These are phyloP conservation scores for Circinella minor DNA, from an alignment of 371 early-diverging fungal species.

Conservation along the genomic window DNA sequence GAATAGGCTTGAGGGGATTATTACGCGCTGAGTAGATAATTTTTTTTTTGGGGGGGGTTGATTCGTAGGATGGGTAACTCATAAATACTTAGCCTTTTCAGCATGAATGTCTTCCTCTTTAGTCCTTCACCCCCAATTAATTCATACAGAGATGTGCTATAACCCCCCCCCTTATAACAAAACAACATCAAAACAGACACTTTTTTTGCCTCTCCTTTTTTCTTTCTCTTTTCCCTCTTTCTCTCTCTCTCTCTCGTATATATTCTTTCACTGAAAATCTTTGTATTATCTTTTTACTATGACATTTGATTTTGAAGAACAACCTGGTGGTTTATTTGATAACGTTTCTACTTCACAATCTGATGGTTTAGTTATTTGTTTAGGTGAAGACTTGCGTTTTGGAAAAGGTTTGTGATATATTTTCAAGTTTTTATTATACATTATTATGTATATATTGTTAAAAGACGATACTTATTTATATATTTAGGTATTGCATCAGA, in stretches of 20 bases:
- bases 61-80: too few species aligned
- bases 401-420: conserved; percentile 29
- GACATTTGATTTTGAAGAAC: conserved; percentile 51
- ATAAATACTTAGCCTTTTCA: too few species aligned
- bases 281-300: conserved; percentile 11
- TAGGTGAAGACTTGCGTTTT: conserved; percentile 36
- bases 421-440: too few species aligned
- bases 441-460: too few species aligned
- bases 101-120: too few species aligned
- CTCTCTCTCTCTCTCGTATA: conserved; percentile 2
- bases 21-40: too few species aligned
- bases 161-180: not conserved
- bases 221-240: conserved; percentile 2
- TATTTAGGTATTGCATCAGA: conserved; percentile 20
- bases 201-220: conserved; percentile 13
- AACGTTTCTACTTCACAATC: conserved; percentile 9
- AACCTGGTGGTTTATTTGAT: conserved; percentile 32
- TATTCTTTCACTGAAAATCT: not conserved
- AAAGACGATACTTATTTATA: too few species aligned
- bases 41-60: too few species aligned
- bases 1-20: too few species aligned
- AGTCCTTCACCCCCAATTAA: not conserved
- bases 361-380: conserved; percentile 29
- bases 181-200: not conserved
- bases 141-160: too few species aligned